A percentile compares a stretch with the other conserved stretches of the same genome.
Evolutionary conservation across 2,329 filamentous ascomycete species (phyloP).

Genomic region (Cercospora sesami): DNA sequence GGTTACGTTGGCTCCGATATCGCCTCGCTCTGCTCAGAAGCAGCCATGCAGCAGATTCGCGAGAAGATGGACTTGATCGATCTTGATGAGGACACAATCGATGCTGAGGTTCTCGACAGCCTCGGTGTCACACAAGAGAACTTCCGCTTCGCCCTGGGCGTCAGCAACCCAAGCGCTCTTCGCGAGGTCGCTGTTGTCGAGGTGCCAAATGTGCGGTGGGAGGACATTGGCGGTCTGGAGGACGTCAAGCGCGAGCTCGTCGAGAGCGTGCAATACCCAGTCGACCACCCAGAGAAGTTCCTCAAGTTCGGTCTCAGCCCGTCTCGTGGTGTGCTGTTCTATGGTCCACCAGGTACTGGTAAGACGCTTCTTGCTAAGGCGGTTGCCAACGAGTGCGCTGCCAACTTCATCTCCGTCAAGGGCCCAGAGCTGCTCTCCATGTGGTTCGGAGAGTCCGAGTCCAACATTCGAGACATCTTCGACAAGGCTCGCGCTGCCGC

Average conservation of each 20-base stretch:
- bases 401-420: slow-evolving; percentile 99
- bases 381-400: slow-evolving; percentile 97
- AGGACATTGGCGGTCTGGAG: slow-evolving; percentile 98
- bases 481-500: slow-evolving; percentile 98
- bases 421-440: slow-evolving; percentile 97
- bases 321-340: slow-evolving; percentile 97
- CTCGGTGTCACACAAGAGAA: slow-evolving; percentile 99
- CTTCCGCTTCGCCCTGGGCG: slow-evolving; percentile 97
- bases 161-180: slow-evolving; percentile 97
- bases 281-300: slow-evolving; percentile 99
- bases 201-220: slow-evolving; percentile 98
- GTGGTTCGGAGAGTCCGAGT: slow-evolving; percentile 99
- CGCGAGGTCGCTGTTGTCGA: slow-evolving; percentile 99
- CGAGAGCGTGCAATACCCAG: slow-evolving; percentile 97
- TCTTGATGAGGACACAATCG: slow-evolving; percentile 97
- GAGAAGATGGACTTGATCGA: slow-evolving; percentile 99
- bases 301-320: slow-evolving; percentile 99
- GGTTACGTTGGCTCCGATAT: slow-evolving; percentile 99
- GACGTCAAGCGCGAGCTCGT: slow-evolving; percentile 99
- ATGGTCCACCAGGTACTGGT: slow-evolving; percentile 98
- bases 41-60: slow-evolving; percentile 99
- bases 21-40: slow-evolving; percentile 96
- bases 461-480: slow-evolving; percentile 99
- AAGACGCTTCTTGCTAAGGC: slow-evolving; percentile 99
- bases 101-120: slow-evolving; percentile 96